Conservation (phyloP, 768 basidiomycete genomes). For the Trametes meyenii region DNA sequence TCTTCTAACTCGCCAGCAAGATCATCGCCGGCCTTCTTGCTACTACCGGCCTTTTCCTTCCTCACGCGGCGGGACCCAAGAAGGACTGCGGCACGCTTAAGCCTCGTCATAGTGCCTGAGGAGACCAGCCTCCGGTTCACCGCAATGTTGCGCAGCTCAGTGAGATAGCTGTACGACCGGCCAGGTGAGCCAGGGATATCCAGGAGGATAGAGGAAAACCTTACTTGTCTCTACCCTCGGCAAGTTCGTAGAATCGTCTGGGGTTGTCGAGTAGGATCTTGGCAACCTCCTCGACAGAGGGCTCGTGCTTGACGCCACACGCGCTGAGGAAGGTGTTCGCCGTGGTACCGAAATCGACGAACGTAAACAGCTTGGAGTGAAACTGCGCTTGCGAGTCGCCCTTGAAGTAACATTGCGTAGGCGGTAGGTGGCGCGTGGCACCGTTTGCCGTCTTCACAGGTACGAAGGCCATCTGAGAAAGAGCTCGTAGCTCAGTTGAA, state of each 20-base stretch:
- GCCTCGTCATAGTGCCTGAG: conserved; percentile 52
- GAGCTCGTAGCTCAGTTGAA: conserved; percentile 50
- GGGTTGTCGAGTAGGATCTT: conserved; percentile 71
- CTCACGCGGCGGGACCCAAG: conserved; percentile 68
- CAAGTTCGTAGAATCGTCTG: conserved; percentile 66
- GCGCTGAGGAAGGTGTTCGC: conserved; percentile 86
- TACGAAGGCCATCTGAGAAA: conserved; percentile 67
- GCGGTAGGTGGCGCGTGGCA: conserved; percentile 51
- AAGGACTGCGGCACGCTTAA: conserved; percentile 74
- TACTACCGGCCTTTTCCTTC: conserved; percentile 30
- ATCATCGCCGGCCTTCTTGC: conserved; percentile 21
- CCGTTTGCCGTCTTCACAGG: conserved; percentile 47
- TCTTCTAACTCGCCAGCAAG: conserved; percentile 53
- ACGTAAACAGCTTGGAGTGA: conserved; percentile 82
- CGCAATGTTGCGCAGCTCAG: conserved; percentile 85
- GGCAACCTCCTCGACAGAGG: conserved; percentile 82
- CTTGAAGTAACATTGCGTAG: conserved; percentile 72
- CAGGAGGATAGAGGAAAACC: conserved; percentile 26
- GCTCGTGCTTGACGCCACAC: conserved; percentile 87
- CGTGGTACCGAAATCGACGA: conserved; percentile 82
- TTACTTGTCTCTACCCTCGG: conserved; percentile 71
- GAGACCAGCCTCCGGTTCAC: conserved; percentile 64
- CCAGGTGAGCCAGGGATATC: neutral
- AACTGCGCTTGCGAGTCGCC: conserved; percentile 55
- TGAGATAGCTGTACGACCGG: conserved; percentile 61